A percentile compares a stretch with the other conserved stretches of the same genome.
Conservation (phyloP, 2,329 filamentous ascomycete genomes). For the Myrmaecium sp. region DNA sequence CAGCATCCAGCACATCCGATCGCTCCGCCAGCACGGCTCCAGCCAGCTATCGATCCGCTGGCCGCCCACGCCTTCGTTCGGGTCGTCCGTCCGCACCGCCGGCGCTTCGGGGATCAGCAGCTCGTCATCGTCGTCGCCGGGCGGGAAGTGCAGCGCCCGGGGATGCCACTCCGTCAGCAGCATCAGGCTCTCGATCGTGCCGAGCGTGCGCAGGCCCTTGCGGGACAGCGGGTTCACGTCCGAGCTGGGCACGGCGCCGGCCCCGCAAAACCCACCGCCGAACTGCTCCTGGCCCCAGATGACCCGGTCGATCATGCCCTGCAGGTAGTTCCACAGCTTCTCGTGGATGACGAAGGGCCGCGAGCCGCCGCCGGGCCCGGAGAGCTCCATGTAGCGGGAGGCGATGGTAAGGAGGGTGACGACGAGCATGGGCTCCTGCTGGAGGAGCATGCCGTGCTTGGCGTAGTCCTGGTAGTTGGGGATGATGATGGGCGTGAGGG, state of each 20-base stretch:
- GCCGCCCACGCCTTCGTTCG: constrained; percentile 57
- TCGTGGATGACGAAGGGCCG: constrained; percentile 86
- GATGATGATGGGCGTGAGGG: constrained; percentile 82
- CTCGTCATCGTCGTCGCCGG: constrained; percentile 47
- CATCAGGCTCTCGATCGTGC: constrained; percentile 86
- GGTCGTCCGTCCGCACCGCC: constrained; percentile 45
- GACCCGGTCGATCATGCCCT: constrained; percentile 87
- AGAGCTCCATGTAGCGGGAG: constrained; percentile 67
- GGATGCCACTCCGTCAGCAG: constrained; percentile 96
- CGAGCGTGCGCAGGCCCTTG: constrained; percentile 67
- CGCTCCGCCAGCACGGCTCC: constrained; percentile 79
- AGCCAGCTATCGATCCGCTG: constrained; percentile 88
- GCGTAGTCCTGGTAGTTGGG: constrained; percentile 75
- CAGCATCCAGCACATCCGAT: constrained; percentile 97
- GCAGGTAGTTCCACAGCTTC: constrained; percentile 84
- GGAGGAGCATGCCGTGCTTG: constrained; percentile 63
- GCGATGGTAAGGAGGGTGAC: constrained; percentile 84
- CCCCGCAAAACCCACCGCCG: constrained; percentile 69
- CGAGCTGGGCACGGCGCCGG: constrained; percentile 48
- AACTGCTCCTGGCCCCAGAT: constrained; percentile 96
- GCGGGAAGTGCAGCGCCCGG: constrained; percentile 80
- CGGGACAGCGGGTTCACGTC: constrained; percentile 42
- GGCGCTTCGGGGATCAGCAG: constrained; percentile 41
- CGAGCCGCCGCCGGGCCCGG: constrained; percentile 64
- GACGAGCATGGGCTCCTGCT: constrained; percentile 81